Evolutionary conservation across 495 filamentous ascomycete genomes (phyloP).

Genomic region (Lophiostoma macrostomum): DNA sequence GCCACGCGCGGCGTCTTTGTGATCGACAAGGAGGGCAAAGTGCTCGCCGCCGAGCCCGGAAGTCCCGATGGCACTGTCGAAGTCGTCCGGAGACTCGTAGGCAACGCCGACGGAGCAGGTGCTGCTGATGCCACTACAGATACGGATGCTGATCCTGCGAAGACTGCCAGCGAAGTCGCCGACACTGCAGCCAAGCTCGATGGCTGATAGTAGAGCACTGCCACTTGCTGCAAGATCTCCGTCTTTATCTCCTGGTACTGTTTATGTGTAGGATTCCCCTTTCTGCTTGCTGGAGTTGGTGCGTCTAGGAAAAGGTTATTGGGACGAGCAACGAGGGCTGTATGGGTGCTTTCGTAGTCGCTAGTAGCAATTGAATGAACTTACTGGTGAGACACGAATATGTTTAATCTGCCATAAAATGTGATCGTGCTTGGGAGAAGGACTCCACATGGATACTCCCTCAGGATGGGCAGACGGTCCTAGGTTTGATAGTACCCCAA

Average conservation of each 20-base stretch:
- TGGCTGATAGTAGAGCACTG: conserved; percentile 5
- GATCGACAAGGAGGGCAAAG: conserved; percentile 71
- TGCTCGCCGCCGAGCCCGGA: conserved; percentile 59
- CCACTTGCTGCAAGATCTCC: background rate
- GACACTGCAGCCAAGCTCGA: conserved; percentile 40
- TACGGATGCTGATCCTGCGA: conserved; percentile 30
- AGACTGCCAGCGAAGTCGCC: conserved; percentile 39
- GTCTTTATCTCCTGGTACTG: conserved; percentile 3
- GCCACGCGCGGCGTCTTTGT: conserved; percentile 83
- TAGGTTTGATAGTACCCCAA: no score
- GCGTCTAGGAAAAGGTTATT: background rate
- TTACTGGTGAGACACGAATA: no score
- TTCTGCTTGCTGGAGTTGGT: conserved; percentile 16
- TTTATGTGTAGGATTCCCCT: conserved; percentile 20
- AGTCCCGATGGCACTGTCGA: conserved; percentile 59
- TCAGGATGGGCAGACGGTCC: no score
- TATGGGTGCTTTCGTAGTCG: no score
- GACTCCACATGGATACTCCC: no score
- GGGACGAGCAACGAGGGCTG: no score
- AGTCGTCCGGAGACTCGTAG: conserved; percentile 53
- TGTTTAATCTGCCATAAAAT: no score
- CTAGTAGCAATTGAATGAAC: no score
- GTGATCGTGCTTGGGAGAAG: no score
- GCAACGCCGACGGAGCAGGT: background rate
- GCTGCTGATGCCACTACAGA: conserved; percentile 6